A percentile compares a stretch with the other conserved stretches of the same genome.
Evolutionary conservation across 164 flowering plant species (phyloP).

Genomic region (Vitis rotundifolia): DNA sequence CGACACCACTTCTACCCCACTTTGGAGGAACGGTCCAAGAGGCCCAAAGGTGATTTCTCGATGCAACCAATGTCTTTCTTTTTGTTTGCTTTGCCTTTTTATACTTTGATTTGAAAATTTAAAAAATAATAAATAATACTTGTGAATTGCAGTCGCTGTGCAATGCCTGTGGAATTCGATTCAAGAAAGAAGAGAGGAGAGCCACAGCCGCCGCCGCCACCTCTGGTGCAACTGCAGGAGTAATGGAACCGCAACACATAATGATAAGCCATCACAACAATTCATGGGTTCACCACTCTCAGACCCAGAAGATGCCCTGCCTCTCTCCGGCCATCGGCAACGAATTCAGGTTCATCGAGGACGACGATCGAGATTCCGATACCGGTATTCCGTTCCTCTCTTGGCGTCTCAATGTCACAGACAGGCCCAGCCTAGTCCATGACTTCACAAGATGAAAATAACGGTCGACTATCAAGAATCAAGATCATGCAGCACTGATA

Average conservation of each 20-base stretch:
- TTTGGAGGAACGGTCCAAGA: conserved; percentile 97
- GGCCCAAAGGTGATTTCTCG: conserved; percentile 78
- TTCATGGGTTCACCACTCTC: conserved; percentile 37
- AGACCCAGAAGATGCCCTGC: conserved; percentile 40
- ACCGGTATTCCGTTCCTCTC: conserved; percentile 56
- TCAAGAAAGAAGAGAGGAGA: conserved; percentile 95
- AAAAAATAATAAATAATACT: neutral
- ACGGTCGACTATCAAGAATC: neutral
- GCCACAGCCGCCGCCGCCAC: conserved; percentile 55
- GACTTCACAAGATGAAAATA: conserved; percentile 54
- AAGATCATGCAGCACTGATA: conserved; percentile 6
- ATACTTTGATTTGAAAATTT: neutral
- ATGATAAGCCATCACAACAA: conserved; percentile 27
- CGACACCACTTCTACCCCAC: conserved; percentile 98
- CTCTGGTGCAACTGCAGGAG: conserved; percentile 6
- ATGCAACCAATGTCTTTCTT: neutral
- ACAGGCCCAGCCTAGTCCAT: conserved; percentile 67
- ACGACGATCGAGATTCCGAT: conserved; percentile 32
- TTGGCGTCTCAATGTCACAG: conserved; percentile 85
- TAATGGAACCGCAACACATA: conserved; percentile 28
- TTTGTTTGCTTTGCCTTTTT: neutral
- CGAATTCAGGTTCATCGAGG: conserved; percentile 62
- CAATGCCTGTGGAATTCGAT: conserved; percentile 98
- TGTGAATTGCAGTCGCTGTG: conserved; percentile 73
- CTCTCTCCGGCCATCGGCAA: conserved; percentile 31